A percentile compares a stretch with the other conserved stretches of the same genome.
Conservation (phyloP, 306 rosid genomes). For the Begonia masoniana region DNA sequence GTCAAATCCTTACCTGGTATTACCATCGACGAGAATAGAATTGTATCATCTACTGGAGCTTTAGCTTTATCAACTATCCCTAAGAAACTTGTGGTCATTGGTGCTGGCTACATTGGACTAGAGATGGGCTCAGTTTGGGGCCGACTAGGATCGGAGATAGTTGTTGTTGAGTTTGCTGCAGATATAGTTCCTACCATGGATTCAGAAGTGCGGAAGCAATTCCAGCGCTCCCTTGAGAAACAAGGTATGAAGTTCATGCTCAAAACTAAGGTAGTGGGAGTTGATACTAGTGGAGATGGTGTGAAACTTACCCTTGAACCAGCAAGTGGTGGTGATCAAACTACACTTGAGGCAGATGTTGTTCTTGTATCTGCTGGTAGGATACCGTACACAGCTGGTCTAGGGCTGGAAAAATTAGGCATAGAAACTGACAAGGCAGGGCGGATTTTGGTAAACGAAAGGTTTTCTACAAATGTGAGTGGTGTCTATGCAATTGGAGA, state of each 20-base stretch:
- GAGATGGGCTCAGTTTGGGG: constrained; percentile 99
- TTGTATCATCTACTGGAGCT: constrained; percentile 94
- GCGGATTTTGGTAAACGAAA: constrained; percentile 67
- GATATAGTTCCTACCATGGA: constrained; percentile 97
- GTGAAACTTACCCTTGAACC: constrained; percentile 92
- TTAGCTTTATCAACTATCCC: constrained; percentile 80
- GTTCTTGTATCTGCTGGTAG: constrained; percentile 99
- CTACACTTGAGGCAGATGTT: constrained; percentile 76
- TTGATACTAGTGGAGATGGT: constrained; percentile 73
- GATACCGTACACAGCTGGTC: constrained; percentile 77
- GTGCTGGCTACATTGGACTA: constrained; percentile 97
- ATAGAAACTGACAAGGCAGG: constrained; percentile 79
- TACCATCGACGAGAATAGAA: constrained; percentile 85
- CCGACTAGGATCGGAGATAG: constrained; percentile 78
- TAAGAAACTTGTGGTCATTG: constrained; percentile 80
- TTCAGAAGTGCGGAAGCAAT: constrained; percentile 81
- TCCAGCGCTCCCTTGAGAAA: constrained; percentile 91
- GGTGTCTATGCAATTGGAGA: constrained; percentile 92
- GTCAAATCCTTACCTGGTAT: constrained; percentile 85
- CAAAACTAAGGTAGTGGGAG: constrained; percentile 85
- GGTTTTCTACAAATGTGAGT: constrained; percentile 63
- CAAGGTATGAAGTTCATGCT: constrained; percentile 89
- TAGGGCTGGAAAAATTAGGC: constrained; percentile 76
- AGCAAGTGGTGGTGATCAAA: constrained; percentile 78
- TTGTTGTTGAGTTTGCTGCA: constrained; percentile 90